Conservation (phyloP, 306 rosid species). For the Ceratonia siliqua region DNA sequence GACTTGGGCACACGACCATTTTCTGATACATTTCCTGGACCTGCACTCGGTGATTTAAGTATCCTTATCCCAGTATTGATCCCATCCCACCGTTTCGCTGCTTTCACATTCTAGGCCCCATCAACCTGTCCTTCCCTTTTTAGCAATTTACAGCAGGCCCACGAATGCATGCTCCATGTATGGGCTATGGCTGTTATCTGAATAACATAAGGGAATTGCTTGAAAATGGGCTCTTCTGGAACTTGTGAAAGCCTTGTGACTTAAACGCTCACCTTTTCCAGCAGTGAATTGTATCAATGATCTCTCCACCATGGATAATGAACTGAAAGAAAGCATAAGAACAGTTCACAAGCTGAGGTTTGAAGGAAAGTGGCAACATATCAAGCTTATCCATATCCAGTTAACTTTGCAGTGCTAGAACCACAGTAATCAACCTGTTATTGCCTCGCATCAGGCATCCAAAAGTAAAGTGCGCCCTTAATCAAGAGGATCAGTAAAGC, state of each 20-base stretch:
- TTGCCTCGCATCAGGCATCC: not conserved
- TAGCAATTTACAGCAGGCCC: constrained; percentile 27
- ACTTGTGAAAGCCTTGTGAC: not conserved
- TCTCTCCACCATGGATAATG: constrained; percentile 24
- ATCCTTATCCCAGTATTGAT: constrained; percentile 41
- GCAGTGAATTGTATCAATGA: constrained; percentile 23
- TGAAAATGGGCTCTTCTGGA: constrained; percentile 19
- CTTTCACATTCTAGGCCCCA: constrained; percentile 31
- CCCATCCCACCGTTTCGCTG: constrained; percentile 35
- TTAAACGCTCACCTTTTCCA: constrained; percentile 31
- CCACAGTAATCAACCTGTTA: not conserved
- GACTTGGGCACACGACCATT: too few species aligned
- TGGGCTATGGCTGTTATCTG: not conserved
- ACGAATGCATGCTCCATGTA: constrained; percentile 25
- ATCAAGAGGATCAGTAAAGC: not conserved
- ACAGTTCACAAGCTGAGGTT: not conserved
- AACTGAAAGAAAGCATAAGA: constrained; percentile 27
- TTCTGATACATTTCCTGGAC: too few species aligned
- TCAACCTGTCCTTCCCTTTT: constrained; percentile 22
- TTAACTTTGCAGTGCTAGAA: not conserved
- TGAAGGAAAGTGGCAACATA: not conserved
- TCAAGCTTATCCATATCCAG: not conserved
- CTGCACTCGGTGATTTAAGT: too few species aligned
- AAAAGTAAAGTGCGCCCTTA: not conserved
- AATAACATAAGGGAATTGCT: constrained; percentile 10